Evolutionary conservation across 257 asterid species (phyloP), one percentile per base, ranked within the genome.

Genomic region (Nicotiana obtusifolia): DNA sequence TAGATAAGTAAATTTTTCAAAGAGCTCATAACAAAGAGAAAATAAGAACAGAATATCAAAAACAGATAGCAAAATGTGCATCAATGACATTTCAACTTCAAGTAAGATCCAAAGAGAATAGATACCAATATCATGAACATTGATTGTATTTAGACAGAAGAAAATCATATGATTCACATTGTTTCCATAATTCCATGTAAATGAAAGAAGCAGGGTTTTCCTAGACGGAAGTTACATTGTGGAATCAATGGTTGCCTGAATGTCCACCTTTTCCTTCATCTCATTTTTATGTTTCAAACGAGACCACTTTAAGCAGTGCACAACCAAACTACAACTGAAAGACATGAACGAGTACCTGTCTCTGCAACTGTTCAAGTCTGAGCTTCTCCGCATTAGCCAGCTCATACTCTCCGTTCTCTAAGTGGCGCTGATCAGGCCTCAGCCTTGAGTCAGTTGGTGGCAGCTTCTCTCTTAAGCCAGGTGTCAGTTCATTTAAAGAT

Each of bases 401-500:
- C 85, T 96, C 99, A 80, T 96, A 96, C 81, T 94, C 99, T 76
- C 98, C 98, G 53, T 95, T 95, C 90, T 95, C 99, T 84, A 95
- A 84, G 86, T 95, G 98, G 76, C 99, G 89, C 76, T 95, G 99
- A 87, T 95, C 99, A 26, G 98, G 99, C 84, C 99, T 90, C 87
- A 95, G 84, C 84, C 99, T 88, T 0, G 99, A 95, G 87, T 95
- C 99, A 31, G 97, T 94, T 44, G 98, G 98, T 69, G 98, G 99
- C 64, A 96, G 95, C 87, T 84, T 90, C 82, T 90, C 97, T 75
- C 76, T 59, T 84, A 96, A 83, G 64, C 93, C 97, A 57, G 94
- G 85, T 17, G 98, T 96, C 90, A 94, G 52, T 86, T 96, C 99
- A 84, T 96, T 96, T 80, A 96, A 81, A 64, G 99, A 93, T 85